phyloP scores from a whole-genome alignment of 208 protist species.

The Trypanosoma conorhini region DNA sequence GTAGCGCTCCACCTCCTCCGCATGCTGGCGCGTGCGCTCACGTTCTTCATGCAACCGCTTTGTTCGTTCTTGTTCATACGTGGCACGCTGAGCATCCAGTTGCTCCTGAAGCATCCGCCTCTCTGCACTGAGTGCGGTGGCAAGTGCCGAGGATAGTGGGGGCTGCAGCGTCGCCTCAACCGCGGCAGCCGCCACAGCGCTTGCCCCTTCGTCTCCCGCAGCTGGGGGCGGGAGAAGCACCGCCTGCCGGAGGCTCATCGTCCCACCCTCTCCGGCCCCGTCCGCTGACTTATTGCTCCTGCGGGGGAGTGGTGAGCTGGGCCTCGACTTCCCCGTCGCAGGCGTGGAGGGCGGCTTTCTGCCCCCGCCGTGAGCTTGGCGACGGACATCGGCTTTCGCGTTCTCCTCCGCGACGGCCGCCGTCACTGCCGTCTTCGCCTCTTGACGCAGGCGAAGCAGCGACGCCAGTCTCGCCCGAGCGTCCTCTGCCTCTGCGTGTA shows the following conservation, averaged over 20 bases:
- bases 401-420: conserved; percentile 6
- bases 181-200: conserved; percentile 6
- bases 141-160: conserved; percentile 26
- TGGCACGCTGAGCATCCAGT: conserved; percentile 57
- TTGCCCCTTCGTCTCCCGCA: neutral
- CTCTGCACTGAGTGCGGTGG: conserved; percentile 53
- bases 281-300: neutral
- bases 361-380: conserved; percentile 8
- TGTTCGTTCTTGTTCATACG: conserved; percentile 66
- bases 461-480: conserved; percentile 37
- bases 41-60: conserved; percentile 35
- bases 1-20: conserved; percentile 32
- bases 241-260: conserved; percentile 25
- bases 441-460: conserved; percentile 39
- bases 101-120: conserved; percentile 56
- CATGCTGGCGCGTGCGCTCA: conserved; percentile 29
- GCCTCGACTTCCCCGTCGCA: neutral
- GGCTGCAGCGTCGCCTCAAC: conserved; percentile 13
- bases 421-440: conserved; percentile 28
- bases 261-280: conserved; percentile 21
- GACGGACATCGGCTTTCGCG: neutral
- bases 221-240: neutral
- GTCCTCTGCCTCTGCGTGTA: conserved; percentile 45
- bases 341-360: neutral
- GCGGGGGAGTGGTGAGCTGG: neutral